Evolutionary conservation across 768 basidiomycete species (phyloP), one percentile per base, ranked within the genome.

Genomic region (Collybiopsis luxurians): DNA sequence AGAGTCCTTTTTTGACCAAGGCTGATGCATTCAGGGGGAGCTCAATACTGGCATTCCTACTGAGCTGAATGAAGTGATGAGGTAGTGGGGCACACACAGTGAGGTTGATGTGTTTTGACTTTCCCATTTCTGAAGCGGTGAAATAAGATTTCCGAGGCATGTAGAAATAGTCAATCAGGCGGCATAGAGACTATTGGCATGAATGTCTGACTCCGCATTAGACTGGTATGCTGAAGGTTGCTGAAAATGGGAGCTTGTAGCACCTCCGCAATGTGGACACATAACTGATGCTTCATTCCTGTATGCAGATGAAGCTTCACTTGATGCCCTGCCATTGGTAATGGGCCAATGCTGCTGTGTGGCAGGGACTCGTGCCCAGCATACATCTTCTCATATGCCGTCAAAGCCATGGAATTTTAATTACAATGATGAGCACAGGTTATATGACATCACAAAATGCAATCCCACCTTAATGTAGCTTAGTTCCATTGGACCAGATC

Each of bases 281-380:
- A 79, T 30, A 89, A 77, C 62, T 89, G 87, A 56, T 89, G 87
- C 66, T 89, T 89, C 53, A 81, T 67, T 3, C 86, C 87, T 15
- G 87, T 88, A 49, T 79, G 69, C 19, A 86, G 74, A 11, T 71
- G 75, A 15, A 89, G 72, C 38, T 75, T 76, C 39, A 89, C n/a
- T n/a, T n/a, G n/a, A n/a, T n/a, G n/a, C n/a, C n/a, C n/a, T n/a
- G n/a, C n/a, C n/a, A n/a, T n/a, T n/a, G n/a, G n/a, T n/a, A n/a
- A n/a, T n/a, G n/a, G n/a, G n/a, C n/a, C n/a, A n/a, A n/a, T n/a
- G n/a, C n/a, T n/a, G n/a, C n/a, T n/a, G n/a, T n/a, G n/a, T n/a
- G n/a, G n/a, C n/a, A n/a, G n/a, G n/a, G n/a, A n/a, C n/a, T n/a
- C n/a, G n/a, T n/a, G n/a, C n/a, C n/a, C n/a, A n/a, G n/a, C n/a